A percentile compares a stretch with the other conserved stretches of the same genome.
Conservation (phyloP, 371 early-diverging fungal species). For the Mortierella sp. region DNA sequence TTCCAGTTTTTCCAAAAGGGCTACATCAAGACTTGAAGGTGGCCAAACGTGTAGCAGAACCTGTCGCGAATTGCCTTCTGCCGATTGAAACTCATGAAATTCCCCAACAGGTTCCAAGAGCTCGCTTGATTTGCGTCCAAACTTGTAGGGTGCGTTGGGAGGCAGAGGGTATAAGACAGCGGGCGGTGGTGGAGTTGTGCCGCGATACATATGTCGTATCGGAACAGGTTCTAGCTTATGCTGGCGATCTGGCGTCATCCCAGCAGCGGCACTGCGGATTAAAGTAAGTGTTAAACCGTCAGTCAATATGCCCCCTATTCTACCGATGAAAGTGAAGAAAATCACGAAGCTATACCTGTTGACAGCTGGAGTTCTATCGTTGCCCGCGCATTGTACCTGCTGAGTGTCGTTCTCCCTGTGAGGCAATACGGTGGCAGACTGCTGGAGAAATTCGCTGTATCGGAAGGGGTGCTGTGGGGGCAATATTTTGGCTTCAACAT, state of each 20-base stretch:
- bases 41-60: constrained; percentile 55
- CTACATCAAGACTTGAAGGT: constrained; percentile 26
- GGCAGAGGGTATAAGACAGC: constrained; percentile 33
- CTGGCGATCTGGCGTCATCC: neutral
- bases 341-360: constrained; percentile 2
- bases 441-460: constrained; percentile 22
- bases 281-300: too few species aligned
- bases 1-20: constrained; percentile 39
- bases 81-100: constrained; percentile 53
- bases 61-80: constrained; percentile 51
- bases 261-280: neutral
- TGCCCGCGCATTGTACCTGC: neutral
- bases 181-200: constrained; percentile 9
- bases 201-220: constrained; percentile 29
- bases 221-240: constrained; percentile 1
- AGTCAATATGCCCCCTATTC: too few species aligned
- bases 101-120: constrained; percentile 50
- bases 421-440: neutral
- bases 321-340: too few species aligned
- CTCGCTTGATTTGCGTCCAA: constrained; percentile 34
- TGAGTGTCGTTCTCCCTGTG: neutral
- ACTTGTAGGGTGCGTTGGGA: constrained; percentile 33
- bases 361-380: neutral
- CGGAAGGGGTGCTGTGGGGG: neutral
- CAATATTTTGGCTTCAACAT: neutral